phyloP scores from a whole-genome alignment of 345 rosid genomes.

The Populus pruinosa region DNA sequence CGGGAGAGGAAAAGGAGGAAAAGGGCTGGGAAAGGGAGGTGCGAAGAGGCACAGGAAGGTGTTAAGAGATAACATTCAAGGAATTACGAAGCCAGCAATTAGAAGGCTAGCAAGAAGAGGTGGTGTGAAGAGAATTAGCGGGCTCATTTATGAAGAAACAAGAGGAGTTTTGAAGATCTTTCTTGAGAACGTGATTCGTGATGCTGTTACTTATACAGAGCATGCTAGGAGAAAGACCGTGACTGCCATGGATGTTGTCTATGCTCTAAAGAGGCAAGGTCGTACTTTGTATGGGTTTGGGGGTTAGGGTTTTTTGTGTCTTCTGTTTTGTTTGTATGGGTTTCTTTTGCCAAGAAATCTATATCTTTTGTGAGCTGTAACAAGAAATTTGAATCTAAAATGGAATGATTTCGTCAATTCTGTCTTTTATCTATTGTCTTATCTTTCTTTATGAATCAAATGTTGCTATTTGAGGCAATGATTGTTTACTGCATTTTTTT shows the following conservation, averaged over 20 bases:
- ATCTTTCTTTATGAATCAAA: neutral
- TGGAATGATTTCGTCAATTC: neutral
- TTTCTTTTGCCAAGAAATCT: neutral
- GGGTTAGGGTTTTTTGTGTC: neutral
- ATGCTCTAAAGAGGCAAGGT: slow-evolving; percentile 1
- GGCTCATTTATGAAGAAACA: neutral
- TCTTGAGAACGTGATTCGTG: slow-evolving; percentile 6
- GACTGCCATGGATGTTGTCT: slow-evolving; percentile 7
- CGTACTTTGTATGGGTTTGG: slow-evolving; percentile 7
- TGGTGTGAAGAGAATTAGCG: slow-evolving; percentile 3
- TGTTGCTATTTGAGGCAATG: neutral
- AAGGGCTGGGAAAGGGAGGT: slow-evolving; percentile 7
- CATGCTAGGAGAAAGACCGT: neutral
- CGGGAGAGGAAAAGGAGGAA: slow-evolving; percentile 10
- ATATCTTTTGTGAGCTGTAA: neutral
- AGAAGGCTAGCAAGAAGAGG: slow-evolving; percentile 5
- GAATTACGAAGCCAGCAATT: slow-evolving; percentile 3
- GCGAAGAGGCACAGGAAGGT: slow-evolving; percentile 11
- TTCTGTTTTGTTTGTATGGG: too few species aligned
- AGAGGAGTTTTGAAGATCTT: slow-evolving; percentile 9
- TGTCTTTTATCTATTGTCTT: neutral
- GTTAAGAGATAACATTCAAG: neutral
- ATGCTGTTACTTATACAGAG: slow-evolving; percentile 2
- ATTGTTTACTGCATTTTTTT: neutral
- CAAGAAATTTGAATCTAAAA: neutral